Percentiles rank a stretch among this genome's conserved stretches.
These are phyloP conservation scores for Solanum tarapatanum DNA, from an alignment of 257 asterid species.

Conservation along the genomic window DNA sequence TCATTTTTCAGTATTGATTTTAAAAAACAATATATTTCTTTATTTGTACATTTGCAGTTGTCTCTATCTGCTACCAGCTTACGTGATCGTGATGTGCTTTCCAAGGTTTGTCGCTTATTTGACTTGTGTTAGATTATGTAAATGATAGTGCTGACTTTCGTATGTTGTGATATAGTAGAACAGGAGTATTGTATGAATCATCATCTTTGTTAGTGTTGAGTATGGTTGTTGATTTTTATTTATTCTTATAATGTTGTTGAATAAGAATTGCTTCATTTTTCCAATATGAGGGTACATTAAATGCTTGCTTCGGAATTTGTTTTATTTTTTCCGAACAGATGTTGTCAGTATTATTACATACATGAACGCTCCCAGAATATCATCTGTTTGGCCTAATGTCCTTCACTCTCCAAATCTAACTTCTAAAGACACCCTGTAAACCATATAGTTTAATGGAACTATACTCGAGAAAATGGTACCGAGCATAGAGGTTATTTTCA, in stretches of 20 bases:
- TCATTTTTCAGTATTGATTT: background rate
- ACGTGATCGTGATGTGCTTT: conserved; percentile 81
- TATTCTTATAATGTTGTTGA: background rate
- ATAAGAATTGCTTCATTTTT: background rate
- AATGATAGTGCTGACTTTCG: background rate
- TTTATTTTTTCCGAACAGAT: background rate
- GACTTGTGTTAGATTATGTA: background rate
- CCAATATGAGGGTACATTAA: background rate
- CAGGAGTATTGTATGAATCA: background rate
- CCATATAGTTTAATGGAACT: background rate
- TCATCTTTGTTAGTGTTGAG: background rate
- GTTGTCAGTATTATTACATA: background rate
- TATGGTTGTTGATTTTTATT: background rate
- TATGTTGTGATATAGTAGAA: background rate
- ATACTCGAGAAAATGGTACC: background rate
- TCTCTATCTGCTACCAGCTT: conserved; percentile 80
- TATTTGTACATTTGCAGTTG: conserved; percentile 45
- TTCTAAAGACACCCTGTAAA: background rate
- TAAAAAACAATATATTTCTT: background rate
- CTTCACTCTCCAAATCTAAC: background rate
- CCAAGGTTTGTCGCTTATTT: conserved; percentile 60
- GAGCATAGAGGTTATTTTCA: background rate
- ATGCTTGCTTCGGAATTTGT: background rate
- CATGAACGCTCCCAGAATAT: background rate
- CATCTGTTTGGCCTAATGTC: background rate